phyloP scores from a whole-genome alignment of 257 asterid genomes.

The Euphrasia confusa region DNA sequence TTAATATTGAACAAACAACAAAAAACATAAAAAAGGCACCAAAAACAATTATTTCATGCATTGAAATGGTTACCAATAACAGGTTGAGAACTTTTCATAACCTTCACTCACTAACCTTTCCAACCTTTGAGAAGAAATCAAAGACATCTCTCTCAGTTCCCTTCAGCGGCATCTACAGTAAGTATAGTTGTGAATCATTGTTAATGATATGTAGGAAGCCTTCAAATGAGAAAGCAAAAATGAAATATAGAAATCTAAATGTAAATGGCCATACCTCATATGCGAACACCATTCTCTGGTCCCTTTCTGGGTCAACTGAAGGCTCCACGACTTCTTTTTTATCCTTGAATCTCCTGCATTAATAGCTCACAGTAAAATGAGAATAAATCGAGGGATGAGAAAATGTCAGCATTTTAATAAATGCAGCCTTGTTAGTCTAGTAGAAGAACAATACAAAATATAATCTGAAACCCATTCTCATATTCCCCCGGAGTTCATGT shows the following conservation, averaged over 20 bases:
- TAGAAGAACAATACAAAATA: conserved; percentile 30
- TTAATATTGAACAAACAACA: neutral
- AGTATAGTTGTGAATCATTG: conserved; percentile 15
- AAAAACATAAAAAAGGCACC: neutral
- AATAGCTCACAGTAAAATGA: conserved; percentile 52
- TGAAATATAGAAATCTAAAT: conserved; percentile 2
- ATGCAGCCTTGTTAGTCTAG: conserved; percentile 31
- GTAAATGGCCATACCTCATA: conserved; percentile 60
- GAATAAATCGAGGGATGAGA: conserved; percentile 27
- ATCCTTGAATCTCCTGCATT: conserved; percentile 93
- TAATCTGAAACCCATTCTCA: conserved; percentile 46
- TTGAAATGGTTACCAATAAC: neutral
- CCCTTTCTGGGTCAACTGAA: conserved; percentile 99
- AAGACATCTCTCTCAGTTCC: conserved; percentile 96
- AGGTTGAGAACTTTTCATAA: neutral
- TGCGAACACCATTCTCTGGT: conserved; percentile 97
- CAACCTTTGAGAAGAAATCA: conserved; percentile 93
- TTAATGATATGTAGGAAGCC: conserved; percentile 1
- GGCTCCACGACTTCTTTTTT: conserved; percentile 89
- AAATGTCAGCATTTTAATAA: conserved; percentile 28
- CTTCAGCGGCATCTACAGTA: conserved; percentile 91
- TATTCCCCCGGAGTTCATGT: conserved; percentile 36
- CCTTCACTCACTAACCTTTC: conserved; percentile 70
- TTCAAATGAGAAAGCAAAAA: neutral
- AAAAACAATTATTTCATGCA: neutral